Base-by-base conservation (phyloP, 495 filamentous ascomycete genomes). In the Xylaria telfairii region DNA sequence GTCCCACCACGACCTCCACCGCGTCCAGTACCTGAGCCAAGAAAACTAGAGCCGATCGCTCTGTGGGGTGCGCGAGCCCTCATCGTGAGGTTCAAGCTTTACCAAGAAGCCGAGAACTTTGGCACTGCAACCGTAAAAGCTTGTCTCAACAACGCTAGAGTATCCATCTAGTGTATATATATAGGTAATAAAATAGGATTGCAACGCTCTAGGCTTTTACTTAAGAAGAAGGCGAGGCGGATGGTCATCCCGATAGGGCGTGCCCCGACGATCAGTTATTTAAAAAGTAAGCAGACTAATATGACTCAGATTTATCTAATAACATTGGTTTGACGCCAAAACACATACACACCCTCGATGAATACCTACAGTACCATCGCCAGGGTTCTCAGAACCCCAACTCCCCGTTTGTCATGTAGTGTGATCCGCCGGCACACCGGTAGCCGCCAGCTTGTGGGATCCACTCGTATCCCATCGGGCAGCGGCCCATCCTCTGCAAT, bases 391-490 rank as follows among this genome's bases (percentile, higher is more conserved):
- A 15, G 19, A 74, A 9, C 17, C 71, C 69, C 67, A 77, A 21
- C 34, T 76, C 26, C 54, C 1, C 70, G 75, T 85, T 73, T 8
- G 76, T 73, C 41, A 89, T 74, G 21, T 59, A 89, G 79, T 90
- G 87, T 10, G 63, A 67, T 0, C 89, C 88, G 0, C 81, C 88
- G 6, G 81, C 78, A 71, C 89, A 90, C 19, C 87, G 70, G 76
- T 88, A 90, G 7, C 89, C 88, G 4, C 64, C 70, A 1, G 0
- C 63, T 76, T 89, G 84, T 56, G 80, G 82, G 42, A 90, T 85
- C 89, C 89, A 91, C 5, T 74, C 71, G 75, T 59, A 91, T 0
- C 89, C 89, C 39, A 54, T 28, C 13, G 75, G 75, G 73, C 89
- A 92, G 0, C 76, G 41, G 0, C 89, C 90, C 82, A 88, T 83